Conservation (phyloP, 2,329 filamentous ascomycete species). For the Claviceps arundinis region DNA sequence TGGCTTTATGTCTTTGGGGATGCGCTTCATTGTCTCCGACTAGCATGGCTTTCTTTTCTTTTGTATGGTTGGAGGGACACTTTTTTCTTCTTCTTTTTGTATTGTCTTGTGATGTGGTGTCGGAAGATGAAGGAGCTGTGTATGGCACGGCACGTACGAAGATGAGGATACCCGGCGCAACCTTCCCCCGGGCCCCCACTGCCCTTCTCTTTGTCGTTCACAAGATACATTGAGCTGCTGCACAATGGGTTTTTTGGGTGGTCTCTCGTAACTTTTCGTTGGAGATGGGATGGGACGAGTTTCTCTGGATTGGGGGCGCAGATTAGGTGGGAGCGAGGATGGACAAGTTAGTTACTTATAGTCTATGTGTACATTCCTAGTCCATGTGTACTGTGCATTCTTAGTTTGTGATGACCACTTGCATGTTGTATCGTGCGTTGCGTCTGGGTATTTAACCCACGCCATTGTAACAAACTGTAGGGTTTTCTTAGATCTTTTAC, state of each 20-base stretch:
- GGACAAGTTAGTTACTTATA: constrained; percentile 1
- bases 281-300: not conserved
- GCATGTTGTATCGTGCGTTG: no score
- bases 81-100: not conserved
- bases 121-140: not conserved
- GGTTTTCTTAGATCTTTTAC: no score
- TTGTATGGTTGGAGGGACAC: not conserved
- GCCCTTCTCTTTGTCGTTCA: no score
- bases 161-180: constrained; percentile 4
- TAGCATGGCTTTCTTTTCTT: not conserved
- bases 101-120: not conserved
- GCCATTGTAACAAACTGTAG: no score
- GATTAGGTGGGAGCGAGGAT: not conserved
- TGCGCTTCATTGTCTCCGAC: no score
- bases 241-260: not conserved
- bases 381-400: no score
- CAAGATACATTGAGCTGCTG: constrained; percentile 2
- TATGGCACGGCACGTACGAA: not conserved
- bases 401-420: no score
- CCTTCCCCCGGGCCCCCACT: not conserved
- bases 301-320: constrained; percentile 1
- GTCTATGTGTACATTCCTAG: not conserved
- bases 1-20: no score
- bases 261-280: not conserved
- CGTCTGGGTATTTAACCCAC: no score